These are phyloP conservation scores for Salix purpurea DNA, from an alignment of 345 rosid species.

Conservation along the genomic window DNA sequence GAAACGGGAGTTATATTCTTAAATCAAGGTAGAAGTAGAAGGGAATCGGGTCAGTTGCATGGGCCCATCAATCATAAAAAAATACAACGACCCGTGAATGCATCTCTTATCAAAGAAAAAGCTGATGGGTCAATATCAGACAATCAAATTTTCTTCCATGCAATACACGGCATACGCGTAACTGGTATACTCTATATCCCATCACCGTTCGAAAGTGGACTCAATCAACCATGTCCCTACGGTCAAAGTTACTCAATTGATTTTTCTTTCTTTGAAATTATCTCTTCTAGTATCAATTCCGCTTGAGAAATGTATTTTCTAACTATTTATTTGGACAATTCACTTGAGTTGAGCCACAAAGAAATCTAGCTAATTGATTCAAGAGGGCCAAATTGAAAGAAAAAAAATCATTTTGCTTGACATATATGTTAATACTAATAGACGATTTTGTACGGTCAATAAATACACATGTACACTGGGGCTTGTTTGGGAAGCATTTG, in stretches of 20 bases:
- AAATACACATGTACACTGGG: no score
- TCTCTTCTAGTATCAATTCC: background rate
- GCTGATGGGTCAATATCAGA: background rate
- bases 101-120: background rate
- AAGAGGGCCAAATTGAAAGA: no score
- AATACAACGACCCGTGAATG: background rate
- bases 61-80: background rate
- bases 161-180: background rate
- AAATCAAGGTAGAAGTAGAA: no score
- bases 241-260: background rate
- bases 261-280: background rate
- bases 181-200: background rate
- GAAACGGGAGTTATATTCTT: no score
- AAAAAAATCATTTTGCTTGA: no score
- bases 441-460: no score
- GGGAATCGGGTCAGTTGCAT: background rate
- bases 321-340: background rate
- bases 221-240: background rate
- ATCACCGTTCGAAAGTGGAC: background rate
- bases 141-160: background rate
- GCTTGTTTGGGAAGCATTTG: no score
- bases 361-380: no score
- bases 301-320: background rate
- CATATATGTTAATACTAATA: no score
- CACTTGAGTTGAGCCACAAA: background rate